These are phyloP conservation scores for Plantago ovata DNA, from an alignment of 257 asterid species.

Conservation along the genomic window DNA sequence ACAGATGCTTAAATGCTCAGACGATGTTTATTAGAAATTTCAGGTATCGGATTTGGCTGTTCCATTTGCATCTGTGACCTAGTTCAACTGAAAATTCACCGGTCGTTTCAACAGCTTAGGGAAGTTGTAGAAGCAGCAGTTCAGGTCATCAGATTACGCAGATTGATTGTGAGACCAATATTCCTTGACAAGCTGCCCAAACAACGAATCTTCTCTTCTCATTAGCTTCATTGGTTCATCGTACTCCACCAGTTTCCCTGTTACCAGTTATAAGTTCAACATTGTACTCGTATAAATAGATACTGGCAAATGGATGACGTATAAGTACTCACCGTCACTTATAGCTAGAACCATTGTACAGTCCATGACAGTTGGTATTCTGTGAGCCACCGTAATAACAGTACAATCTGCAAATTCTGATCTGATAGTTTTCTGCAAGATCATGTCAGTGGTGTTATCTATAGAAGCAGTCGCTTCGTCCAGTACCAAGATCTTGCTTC, in stretches of 20 bases:
- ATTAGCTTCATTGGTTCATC: conserved; percentile 80
- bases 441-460: conserved; percentile 80
- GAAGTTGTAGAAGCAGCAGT: too few species aligned
- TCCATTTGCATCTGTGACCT: too few species aligned
- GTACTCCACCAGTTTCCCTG: conserved; percentile 75
- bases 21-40: too few species aligned
- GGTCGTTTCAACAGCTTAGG: too few species aligned
- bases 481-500: conserved; percentile 78
- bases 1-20: too few species aligned
- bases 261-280: not conserved
- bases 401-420: conserved; percentile 74
- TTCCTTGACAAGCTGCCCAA: conserved; percentile 83
- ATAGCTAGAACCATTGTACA: conserved; percentile 87
- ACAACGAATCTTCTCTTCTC: conserved; percentile 67
- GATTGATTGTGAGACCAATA: conserved; percentile 69
- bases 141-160: not conserved
- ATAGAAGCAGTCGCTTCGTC: conserved; percentile 97
- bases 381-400: conserved; percentile 89
- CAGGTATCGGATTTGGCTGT: too few species aligned
- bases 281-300: not conserved
- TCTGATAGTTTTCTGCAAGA: conserved; percentile 83
- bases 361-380: conserved; percentile 96
- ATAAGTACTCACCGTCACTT: conserved; percentile 60
- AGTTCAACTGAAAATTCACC: too few species aligned
- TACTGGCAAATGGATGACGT: not conserved